Evolutionary conservation across 306 rosid species (phyloP).

Genomic region (Medicago arabica): DNA sequence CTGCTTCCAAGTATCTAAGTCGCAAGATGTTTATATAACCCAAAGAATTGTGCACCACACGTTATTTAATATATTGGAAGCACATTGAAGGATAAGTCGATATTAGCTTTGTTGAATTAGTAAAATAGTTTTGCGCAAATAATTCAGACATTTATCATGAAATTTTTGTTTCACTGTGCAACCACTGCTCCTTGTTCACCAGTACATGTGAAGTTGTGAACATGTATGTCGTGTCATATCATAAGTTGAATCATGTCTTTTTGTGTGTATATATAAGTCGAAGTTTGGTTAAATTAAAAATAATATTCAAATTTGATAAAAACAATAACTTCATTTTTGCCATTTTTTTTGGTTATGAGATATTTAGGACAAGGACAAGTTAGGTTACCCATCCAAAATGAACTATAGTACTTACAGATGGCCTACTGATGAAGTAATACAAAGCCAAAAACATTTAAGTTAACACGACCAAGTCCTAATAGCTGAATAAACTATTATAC

Average conservation of each 20-base stretch:
- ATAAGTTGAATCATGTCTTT: too few relatives aligned
- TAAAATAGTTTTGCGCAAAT: not conserved
- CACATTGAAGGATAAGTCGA: not conserved
- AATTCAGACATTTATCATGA: not conserved
- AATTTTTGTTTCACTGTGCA: not conserved
- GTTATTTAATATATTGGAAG: not conserved
- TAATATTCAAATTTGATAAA: too few relatives aligned
- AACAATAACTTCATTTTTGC: too few relatives aligned
- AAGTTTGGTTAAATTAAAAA: too few relatives aligned
- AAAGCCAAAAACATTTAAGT: not conserved
- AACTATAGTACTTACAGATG: not conserved
- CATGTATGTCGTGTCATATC: too few relatives aligned
- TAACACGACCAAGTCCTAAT: not conserved
- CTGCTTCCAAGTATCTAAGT: conserved; percentile 20
- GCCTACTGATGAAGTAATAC: not conserved
- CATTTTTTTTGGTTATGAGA: too few relatives aligned
- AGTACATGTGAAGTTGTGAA: not conserved
- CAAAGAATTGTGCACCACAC: not conserved
- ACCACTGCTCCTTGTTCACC: not conserved
- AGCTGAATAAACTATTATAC: not conserved
- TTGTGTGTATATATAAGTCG: too few relatives aligned
- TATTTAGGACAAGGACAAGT: too few relatives aligned
- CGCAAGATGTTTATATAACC: not conserved
- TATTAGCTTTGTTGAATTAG: not conserved
- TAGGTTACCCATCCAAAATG: too few relatives aligned